Percentiles rank a stretch among this genome's conserved stretches.
phyloP scores from a whole-genome alignment of 2,329 filamentous ascomycete genomes.

The Catunica adiposa region DNA sequence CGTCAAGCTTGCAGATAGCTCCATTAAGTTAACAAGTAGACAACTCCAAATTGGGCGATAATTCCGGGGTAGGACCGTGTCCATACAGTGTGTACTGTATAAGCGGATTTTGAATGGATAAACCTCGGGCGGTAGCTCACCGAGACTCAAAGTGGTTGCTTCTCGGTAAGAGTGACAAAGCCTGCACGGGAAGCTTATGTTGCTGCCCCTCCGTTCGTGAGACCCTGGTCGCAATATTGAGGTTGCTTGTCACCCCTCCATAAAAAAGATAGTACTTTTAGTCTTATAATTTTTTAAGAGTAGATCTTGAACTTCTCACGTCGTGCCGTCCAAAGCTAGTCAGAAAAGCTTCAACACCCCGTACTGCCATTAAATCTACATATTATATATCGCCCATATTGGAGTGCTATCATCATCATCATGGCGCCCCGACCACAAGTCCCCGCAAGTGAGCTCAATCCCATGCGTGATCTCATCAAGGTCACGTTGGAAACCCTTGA shows the following conservation, averaged over 20 bases:
- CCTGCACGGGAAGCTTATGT: background rate
- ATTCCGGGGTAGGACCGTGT: constrained; percentile 2
- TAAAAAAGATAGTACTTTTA: background rate
- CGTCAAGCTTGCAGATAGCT: background rate
- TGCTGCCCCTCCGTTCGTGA: background rate
- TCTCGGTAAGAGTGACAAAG: background rate
- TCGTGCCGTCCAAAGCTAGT: too few species aligned
- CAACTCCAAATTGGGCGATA: constrained; percentile 8
- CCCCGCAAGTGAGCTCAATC: background rate
- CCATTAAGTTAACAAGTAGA: constrained; percentile 15
- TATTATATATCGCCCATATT: too few species aligned
- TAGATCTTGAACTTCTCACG: too few species aligned
- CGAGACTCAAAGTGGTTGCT: background rate
- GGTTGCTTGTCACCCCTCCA: background rate
- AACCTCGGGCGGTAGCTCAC: background rate
- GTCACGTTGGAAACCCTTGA: constrained; percentile 20
- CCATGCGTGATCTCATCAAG: constrained; percentile 10
- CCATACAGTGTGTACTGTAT: background rate
- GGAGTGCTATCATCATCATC: background rate
- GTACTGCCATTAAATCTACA: too few species aligned
- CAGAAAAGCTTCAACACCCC: too few species aligned
- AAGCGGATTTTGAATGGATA: background rate
- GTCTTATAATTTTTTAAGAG: background rate
- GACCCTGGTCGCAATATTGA: background rate
- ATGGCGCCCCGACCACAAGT: background rate